Conservation (phyloP, 2,329 filamentous ascomycete genomes). For the Aspergillus brasiliensis region DNA sequence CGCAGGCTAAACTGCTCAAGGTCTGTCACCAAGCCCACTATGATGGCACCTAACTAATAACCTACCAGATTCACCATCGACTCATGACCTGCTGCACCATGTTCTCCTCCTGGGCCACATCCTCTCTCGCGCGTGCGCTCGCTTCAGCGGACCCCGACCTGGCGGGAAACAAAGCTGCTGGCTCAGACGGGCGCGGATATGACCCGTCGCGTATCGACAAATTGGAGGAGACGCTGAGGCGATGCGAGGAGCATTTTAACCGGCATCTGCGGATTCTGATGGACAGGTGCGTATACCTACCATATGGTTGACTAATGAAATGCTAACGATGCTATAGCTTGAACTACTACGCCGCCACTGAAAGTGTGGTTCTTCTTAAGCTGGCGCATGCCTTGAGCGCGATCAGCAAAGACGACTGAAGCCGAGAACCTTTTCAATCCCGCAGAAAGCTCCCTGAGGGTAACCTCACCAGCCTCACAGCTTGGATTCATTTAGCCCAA, state of each 20-base stretch:
- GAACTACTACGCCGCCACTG: conserved; percentile 95
- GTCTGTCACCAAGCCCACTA: conserved; percentile 53
- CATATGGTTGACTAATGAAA: not conserved
- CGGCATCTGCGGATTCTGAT: conserved; percentile 90
- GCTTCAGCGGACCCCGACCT: conserved; percentile 82
- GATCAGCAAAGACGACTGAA: conserved; percentile 46
- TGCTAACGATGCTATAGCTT: conserved; percentile 44
- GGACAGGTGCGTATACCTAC: conserved; percentile 61
- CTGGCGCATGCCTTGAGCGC: conserved; percentile 54
- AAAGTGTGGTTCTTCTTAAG: conserved; percentile 90
- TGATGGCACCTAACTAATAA: not conserved
- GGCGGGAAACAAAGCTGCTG: conserved; percentile 32
- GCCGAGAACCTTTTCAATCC: not conserved
- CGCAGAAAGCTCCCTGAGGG: not conserved
- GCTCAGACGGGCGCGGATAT: conserved; percentile 48
- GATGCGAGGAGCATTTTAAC: conserved; percentile 92
- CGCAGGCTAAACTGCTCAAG: conserved; percentile 89
- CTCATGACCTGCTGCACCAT: conserved; percentile 94
- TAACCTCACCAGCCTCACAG: not conserved
- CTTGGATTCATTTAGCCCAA: not conserved
- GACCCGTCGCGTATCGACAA: conserved; percentile 68
- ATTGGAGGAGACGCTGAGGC: conserved; percentile 81
- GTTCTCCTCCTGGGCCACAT: conserved; percentile 82
- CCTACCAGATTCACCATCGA: conserved; percentile 87
- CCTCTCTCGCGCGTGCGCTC: conserved; percentile 81